A percentile compares a stretch with the other conserved stretches of the same genome.
phyloP scores from a whole-genome alignment of 2,329 filamentous ascomycete species.

The Fusarium sp. region DNA sequence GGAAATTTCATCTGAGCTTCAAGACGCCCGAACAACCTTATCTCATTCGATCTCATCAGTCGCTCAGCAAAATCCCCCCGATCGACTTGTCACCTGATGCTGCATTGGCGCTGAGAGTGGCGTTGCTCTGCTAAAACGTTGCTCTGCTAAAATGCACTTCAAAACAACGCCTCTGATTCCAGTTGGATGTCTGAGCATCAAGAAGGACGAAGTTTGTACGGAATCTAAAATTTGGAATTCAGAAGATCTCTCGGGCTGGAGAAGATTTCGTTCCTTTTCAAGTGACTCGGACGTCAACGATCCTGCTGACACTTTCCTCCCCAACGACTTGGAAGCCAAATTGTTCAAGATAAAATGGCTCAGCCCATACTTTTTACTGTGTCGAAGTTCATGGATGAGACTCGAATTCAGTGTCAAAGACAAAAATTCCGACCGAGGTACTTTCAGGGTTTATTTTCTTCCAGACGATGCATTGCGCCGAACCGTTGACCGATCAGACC shows the following conservation, averaged over 20 bases:
- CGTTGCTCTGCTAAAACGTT: slow-evolving; percentile 4
- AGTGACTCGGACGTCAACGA: not conserved
- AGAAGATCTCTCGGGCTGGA: slow-evolving; percentile 44
- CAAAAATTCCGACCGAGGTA: slow-evolving; percentile 38
- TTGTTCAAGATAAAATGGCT: slow-evolving; percentile 48
- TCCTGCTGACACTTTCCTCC: slow-evolving; percentile 18
- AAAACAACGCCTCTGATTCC: slow-evolving; percentile 53
- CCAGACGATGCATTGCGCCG: slow-evolving; percentile 72
- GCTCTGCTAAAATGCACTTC: slow-evolving; percentile 31
- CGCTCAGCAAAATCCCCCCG: not conserved
- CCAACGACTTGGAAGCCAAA: slow-evolving; percentile 41
- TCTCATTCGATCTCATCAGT: not conserved
- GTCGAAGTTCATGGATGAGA: slow-evolving; percentile 57
- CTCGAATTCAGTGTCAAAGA: slow-evolving; percentile 53
- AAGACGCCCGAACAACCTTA: not conserved
- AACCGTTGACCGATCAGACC: slow-evolving; percentile 62
- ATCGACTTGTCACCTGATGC: not conserved
- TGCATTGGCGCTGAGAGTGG: not conserved
- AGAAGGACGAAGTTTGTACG: slow-evolving; percentile 31
- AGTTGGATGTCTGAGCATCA: slow-evolving; percentile 54
- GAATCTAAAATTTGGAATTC: slow-evolving; percentile 26
- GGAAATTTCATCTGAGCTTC: not conserved
- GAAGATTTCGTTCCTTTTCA: slow-evolving; percentile 44
- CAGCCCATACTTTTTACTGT: slow-evolving; percentile 48
- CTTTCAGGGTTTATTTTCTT: slow-evolving; percentile 70